Evolutionary conservation across 2,329 filamentous ascomycete genomes (phyloP), one percentile per base, ranked within the genome.

Genomic region (Cadophora luteo-olivacea): DNA sequence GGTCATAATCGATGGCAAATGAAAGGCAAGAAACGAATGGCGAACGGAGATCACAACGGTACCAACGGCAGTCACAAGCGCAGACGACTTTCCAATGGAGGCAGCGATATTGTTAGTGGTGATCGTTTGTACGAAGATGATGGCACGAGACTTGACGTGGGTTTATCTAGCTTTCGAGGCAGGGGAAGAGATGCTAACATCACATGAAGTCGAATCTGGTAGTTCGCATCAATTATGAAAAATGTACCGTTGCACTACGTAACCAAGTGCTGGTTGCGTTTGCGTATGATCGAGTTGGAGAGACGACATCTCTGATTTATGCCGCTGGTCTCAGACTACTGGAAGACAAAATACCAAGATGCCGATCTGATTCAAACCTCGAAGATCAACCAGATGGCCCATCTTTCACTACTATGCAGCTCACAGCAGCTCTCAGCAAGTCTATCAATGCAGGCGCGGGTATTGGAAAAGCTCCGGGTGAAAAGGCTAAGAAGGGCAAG

Each of bases 171-270:
- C 61, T 64, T 51, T 68, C 63, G 41, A 61, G 65, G 66, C 60
- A 32, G 54, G 55, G 29, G 62, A 51, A 58, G 49, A 38, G 55
- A 69, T 74, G 72, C 77, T 78, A 73, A 79, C 72, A 64, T 69
- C 45, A 49, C 54, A 52, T 67, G 1, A 77, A 97, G 90, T 86
- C 88, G 61, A 87, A 91, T 68, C 83, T 94, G 72, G 85, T 94
- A 45, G 83, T 98, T 61, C 88, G 91, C 33, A 84, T 97, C 65
- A 97, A 97, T 77, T 91, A 93, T 75, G 91, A 94, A 66, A 97
- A 95, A 79, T 92, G 93, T 68, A 84, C 91, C 7, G 92, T 97
- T 11, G 89, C 92, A 61, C 84, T 97, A 71, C 92, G 95, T 67
- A 97, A 93, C 75, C 86, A 90, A 72, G 88, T 89, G 24, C 88